These are phyloP conservation scores for Ramichloridium luteum DNA, from an alignment of 2,329 filamentous ascomycete species.

Conservation along the genomic window DNA sequence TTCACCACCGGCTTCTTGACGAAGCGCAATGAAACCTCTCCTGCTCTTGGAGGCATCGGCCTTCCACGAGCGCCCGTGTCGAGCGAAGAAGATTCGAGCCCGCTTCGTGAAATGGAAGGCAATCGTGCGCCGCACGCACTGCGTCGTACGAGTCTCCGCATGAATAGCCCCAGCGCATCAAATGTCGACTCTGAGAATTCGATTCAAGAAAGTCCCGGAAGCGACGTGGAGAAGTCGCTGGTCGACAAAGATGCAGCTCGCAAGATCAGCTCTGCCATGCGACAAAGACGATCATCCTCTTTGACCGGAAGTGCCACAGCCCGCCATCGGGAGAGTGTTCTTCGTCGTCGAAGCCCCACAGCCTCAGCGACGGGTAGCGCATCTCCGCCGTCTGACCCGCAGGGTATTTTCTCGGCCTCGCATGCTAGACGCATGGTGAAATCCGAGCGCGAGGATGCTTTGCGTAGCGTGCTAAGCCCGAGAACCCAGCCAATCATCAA, in stretches of 20 bases:
- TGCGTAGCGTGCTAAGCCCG: conserved; percentile 45
- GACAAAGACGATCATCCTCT: conserved; percentile 27
- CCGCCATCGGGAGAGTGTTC: conserved; percentile 25
- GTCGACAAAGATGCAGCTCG: conserved; percentile 17
- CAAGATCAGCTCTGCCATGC: conserved; percentile 35
- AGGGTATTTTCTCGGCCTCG: conserved; percentile 48
- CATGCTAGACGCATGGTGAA: conserved; percentile 57
- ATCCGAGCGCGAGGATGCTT: conserved; percentile 41
- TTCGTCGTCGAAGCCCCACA: conserved; percentile 46
- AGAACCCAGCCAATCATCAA: conserved; percentile 48
- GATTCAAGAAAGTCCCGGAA: conserved; percentile 4
- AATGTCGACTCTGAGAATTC: conserved; percentile 17
- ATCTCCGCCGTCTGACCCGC: conserved; percentile 43
- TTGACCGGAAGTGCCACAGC: conserved; percentile 25
- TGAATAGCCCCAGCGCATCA: conserved; percentile 17
- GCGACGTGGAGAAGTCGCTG: conserved; percentile 11
- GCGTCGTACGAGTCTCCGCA: conserved; percentile 9
- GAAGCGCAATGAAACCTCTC: conserved; percentile 44
- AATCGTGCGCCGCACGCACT: conserved; percentile 29
- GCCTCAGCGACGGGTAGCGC: conserved; percentile 26
- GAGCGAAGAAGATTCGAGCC: conserved; percentile 42
- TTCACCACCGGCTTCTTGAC: conserved; percentile 85
- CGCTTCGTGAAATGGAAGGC: conserved; percentile 33
- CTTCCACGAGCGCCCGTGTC: conserved; percentile 44
- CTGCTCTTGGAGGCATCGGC: conserved; percentile 29